These are phyloP conservation scores for Colletotrichum cuscutae DNA, from an alignment of 2,329 filamentous ascomycete genomes.

Conservation along the genomic window DNA sequence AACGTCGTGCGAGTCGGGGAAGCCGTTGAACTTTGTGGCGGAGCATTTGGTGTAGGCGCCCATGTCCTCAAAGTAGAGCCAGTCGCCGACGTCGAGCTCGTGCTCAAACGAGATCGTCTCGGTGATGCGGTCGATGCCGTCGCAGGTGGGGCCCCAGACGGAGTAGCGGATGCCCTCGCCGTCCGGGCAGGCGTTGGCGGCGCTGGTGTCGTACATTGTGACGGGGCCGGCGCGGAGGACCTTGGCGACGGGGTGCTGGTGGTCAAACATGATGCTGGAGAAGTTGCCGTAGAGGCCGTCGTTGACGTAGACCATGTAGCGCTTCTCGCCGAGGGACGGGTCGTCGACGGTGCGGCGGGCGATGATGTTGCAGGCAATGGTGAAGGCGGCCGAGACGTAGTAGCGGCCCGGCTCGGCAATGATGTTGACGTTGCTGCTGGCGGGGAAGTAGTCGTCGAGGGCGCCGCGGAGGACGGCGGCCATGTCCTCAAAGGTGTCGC, in stretches of 20 bases:
- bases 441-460: conserved; percentile 88
- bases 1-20: conserved; percentile 90
- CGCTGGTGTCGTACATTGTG: conserved; percentile 66
- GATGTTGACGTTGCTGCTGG: conserved; percentile 75
- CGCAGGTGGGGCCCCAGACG: conserved; percentile 97
- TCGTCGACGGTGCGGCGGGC: conserved; percentile 89
- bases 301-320: conserved; percentile 98
- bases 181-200: conserved; percentile 57
- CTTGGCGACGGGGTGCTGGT: conserved; percentile 89
- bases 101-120: conserved; percentile 81
- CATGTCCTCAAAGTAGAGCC: conserved; percentile 99
- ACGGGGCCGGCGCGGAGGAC: conserved; percentile 74
- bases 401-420: conserved; percentile 97
- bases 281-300: conserved; percentile 99
- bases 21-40: conserved; percentile 97
- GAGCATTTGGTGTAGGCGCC: conserved; percentile 99
- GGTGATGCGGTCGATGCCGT: conserved; percentile 95
- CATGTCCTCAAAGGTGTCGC: conserved; percentile 92
- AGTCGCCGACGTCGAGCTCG: conserved; percentile 90
- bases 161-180: conserved; percentile 81
- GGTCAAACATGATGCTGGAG: conserved; percentile 98
- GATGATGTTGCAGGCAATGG: conserved; percentile 94
- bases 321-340: conserved; percentile 72
- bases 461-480: conserved; percentile 81
- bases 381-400: conserved; percentile 94